phyloP scores from a whole-genome alignment of 2,329 filamentous ascomycete genomes.

The Talaromyces rugulosus region DNA sequence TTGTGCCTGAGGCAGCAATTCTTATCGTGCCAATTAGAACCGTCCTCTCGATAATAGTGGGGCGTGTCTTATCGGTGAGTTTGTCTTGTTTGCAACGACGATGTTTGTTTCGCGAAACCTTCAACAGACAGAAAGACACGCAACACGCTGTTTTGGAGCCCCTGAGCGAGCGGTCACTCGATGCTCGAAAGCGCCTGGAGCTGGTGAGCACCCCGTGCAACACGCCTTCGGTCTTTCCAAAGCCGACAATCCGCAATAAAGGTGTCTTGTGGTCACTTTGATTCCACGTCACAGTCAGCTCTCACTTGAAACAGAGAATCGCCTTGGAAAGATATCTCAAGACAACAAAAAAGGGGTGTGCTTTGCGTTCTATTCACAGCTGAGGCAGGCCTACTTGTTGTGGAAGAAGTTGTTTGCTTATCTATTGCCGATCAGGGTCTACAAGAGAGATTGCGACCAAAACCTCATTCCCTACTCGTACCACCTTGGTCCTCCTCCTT shows the following conservation, averaged over 20 bases:
- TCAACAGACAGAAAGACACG: background rate
- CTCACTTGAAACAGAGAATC: background rate
- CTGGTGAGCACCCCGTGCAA: background rate
- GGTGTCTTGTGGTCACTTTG: background rate
- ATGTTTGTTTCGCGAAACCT: background rate
- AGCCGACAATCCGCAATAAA: background rate
- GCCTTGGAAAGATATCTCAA: background rate
- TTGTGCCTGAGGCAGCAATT: background rate
- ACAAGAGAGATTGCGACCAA: background rate
- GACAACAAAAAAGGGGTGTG: background rate
- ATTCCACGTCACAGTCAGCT: background rate
- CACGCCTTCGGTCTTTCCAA: background rate
- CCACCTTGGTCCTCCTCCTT: background rate
- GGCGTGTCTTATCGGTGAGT: background rate
- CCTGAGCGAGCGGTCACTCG: background rate
- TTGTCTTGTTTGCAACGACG: slow-evolving; percentile 2
- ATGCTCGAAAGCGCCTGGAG: background rate
- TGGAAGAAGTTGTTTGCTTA: background rate
- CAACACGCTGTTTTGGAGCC: background rate
- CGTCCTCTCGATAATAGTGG: background rate
- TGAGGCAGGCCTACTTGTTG: background rate
- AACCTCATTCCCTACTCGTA: background rate
- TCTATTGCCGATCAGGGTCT: background rate
- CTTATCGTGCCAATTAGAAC: slow-evolving; percentile 7
- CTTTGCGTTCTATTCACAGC: background rate